Evolutionary conservation across 1,284 basidiomycete species (phyloP).

Genomic region (Ustilago shanxiensis): DNA sequence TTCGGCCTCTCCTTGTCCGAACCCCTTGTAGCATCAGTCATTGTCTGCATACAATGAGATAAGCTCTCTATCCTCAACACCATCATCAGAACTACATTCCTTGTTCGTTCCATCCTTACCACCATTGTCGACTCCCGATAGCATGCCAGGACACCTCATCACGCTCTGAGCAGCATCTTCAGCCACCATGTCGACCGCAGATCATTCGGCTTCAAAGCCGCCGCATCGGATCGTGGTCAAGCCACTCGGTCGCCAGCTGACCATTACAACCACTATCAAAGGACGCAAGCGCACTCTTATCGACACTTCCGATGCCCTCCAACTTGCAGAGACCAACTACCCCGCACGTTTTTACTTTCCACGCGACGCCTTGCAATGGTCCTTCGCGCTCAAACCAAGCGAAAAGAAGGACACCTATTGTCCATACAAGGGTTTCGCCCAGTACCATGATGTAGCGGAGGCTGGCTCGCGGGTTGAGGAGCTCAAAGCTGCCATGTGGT

Average conservation of each 20-base stretch:
- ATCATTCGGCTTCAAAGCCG: conserved; percentile 31
- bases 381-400: conserved; percentile 33
- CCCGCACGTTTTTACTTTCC: conserved; percentile 48
- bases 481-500: conserved; percentile 43
- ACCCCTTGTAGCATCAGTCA: conserved; percentile 10
- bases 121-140: background rate
- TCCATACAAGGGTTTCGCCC: conserved; percentile 49
- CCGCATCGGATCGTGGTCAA: conserved; percentile 35
- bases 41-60: background rate
- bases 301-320: conserved; percentile 31
- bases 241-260: conserved; percentile 27
- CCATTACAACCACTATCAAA: conserved; percentile 32
- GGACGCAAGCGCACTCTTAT: conserved; percentile 34
- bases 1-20: conserved; percentile 9
- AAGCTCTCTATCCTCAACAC: background rate
- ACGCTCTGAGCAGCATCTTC: background rate
- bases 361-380: conserved; percentile 32
- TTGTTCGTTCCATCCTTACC: background rate
- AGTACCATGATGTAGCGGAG: conserved; percentile 34
- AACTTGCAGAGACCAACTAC: conserved; percentile 48
- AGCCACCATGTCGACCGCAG: conserved; percentile 20
- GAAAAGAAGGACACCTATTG: conserved; percentile 41
- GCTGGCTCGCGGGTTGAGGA: conserved; percentile 23
- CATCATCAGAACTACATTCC: background rate
- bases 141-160: background rate